phyloP scores from a whole-genome alignment of 192 early-diverging fungal genomes.

The Dimargaris xerosporica region DNA sequence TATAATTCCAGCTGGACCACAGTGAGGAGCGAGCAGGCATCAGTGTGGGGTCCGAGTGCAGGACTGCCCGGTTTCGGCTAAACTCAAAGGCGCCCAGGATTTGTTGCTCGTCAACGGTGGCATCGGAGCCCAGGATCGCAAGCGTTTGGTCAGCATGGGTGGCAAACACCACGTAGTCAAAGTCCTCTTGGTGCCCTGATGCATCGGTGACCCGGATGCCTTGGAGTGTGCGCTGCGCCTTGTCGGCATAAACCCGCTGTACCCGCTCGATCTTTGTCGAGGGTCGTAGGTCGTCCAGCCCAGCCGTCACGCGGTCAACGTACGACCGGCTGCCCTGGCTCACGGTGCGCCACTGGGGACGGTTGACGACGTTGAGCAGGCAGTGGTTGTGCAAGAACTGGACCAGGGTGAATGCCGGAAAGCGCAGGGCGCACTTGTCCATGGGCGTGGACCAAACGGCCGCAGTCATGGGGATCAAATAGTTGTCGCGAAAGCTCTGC shows the following conservation, averaged over 20 bases:
- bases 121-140: constrained; percentile 31
- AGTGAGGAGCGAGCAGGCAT: constrained; percentile 33
- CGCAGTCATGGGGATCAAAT: constrained; percentile 48
- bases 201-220: constrained; percentile 19
- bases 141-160: constrained; percentile 43
- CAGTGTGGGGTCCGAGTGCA: constrained; percentile 37
- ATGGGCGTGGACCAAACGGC: constrained; percentile 49
- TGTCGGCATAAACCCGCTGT: neutral
- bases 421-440: constrained; percentile 33
- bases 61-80: constrained; percentile 28
- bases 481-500: constrained; percentile 40
- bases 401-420: constrained; percentile 44
- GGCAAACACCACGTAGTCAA: constrained; percentile 42
- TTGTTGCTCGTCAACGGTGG: constrained; percentile 28
- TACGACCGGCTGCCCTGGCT: constrained; percentile 27
- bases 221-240: neutral
- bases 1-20: constrained; percentile 47
- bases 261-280: neutral
- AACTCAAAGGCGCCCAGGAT: constrained; percentile 32
- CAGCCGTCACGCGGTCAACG: neutral
- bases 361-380: constrained; percentile 31
- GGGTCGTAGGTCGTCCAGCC: neutral
- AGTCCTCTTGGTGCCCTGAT: constrained; percentile 21
- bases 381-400: constrained; percentile 47
- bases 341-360: constrained; percentile 44